Percentiles rank a stretch among this genome's conserved stretches.
Conservation (phyloP, 805 yeast species). For the Wickerhamomyces canadensis region DNA sequence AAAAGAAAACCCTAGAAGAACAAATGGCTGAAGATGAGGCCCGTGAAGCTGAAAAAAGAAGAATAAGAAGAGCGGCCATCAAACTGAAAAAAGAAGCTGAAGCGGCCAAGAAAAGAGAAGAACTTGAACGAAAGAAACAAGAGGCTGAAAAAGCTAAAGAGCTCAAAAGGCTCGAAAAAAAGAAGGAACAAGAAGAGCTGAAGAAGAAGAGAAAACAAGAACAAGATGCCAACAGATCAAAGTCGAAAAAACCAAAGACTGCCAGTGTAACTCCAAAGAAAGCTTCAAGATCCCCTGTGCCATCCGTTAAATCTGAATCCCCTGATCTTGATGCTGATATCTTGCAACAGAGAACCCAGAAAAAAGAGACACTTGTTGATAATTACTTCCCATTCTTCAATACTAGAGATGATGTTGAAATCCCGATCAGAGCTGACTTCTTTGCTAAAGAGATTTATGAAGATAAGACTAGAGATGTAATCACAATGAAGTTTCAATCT, state of each 20-base stretch:
- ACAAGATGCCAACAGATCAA: background rate
- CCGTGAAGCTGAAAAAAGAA: conserved; percentile 1
- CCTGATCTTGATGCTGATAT: background rate
- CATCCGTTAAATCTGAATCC: background rate
- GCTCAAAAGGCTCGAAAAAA: background rate
- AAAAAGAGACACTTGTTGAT: conserved; percentile 8
- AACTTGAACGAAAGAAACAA: conserved; percentile 10
- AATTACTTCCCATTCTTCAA: conserved; percentile 21
- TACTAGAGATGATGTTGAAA: conserved; percentile 17
- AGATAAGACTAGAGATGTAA: conserved; percentile 6
- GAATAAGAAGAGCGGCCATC: conserved; percentile 11
- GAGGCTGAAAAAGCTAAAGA: conserved; percentile 1
- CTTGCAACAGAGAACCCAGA: background rate
- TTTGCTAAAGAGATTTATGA: conserved; percentile 29
- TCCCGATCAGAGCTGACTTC: conserved; percentile 21
- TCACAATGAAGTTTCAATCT: conserved; percentile 16
- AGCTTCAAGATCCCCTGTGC: background rate
- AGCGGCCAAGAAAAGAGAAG: conserved; percentile 10
- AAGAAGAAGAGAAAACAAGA: background rate
- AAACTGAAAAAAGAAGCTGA: conserved; percentile 10
- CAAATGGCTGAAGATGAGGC: background rate
- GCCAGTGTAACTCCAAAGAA: background rate
- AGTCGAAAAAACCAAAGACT: background rate
- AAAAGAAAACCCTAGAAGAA: background rate
- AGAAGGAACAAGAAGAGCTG: background rate